phyloP scores from a whole-genome alignment of 495 filamentous ascomycete genomes.

The Penicillium desertorum region DNA sequence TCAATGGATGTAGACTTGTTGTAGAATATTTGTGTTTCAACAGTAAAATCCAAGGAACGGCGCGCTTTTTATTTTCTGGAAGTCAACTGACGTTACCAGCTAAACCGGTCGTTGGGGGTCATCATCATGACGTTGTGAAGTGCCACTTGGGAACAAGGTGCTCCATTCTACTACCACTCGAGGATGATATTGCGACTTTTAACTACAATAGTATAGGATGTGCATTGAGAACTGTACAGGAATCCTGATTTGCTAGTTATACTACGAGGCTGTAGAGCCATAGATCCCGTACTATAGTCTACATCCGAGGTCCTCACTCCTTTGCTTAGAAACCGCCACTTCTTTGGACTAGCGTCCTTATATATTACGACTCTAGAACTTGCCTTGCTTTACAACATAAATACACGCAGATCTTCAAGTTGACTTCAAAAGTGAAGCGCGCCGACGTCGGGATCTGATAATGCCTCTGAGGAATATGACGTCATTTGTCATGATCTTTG shows the following conservation, averaged over 20 bases:
- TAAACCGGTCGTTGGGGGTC: conserved; percentile 20
- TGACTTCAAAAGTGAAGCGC: neutral
- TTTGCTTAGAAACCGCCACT: neutral
- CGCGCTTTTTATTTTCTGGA: conserved; percentile 6
- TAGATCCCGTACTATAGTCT: neutral
- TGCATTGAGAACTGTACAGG: neutral
- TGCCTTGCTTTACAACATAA: neutral
- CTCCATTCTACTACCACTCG: neutral
- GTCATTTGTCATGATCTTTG: neutral
- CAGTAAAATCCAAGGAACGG: conserved; percentile 3
- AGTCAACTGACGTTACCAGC: conserved; percentile 22
- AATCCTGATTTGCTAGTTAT: neutral
- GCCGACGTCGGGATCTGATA: neutral
- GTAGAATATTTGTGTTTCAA: neutral
- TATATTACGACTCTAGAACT: neutral
- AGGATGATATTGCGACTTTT: neutral
- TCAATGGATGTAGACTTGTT: neutral
- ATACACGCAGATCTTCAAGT: neutral
- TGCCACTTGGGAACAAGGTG: neutral
- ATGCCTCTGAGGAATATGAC: conserved; percentile 11
- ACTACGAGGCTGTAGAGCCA: neutral
- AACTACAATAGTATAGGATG: neutral
- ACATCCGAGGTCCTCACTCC: neutral
- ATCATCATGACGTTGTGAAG: conserved; percentile 31
- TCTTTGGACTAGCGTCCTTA: neutral